Evolutionary conservation across 768 basidiomycete genomes (phyloP), one percentile per base, ranked within the genome.

Genomic region (Pleurotus platypus): DNA sequence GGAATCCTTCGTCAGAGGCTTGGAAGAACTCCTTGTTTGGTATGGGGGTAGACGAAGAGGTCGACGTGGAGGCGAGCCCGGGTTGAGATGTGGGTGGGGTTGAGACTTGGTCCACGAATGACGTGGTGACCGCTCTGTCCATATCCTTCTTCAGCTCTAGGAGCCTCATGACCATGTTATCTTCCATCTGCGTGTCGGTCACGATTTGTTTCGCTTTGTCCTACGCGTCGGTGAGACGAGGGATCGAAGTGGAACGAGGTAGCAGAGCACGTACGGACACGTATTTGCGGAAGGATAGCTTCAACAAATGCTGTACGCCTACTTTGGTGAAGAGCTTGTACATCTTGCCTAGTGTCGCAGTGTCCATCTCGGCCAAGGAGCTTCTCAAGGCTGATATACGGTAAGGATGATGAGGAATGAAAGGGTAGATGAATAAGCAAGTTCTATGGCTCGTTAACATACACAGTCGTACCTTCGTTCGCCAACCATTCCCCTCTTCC

Each of bases 81-180:
- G 30, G 60, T 20, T 38, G 47, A 45, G 24, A 58, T 27, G 22
- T 63, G 59, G 7, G 63, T 40, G 0, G 61, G 64, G 30, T 30
- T 13, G 62, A 46, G 62, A 67, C 62, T 48, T 79, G 78, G 50
- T 77, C 71, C 15, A 78, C 63, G 68, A 92, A 92, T 39, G 83
- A 77, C 0, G 69, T 67, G 4, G 64, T 63, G 38, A 87, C 75
- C 4, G 82, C 70, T 0, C 67, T 65, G 61, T 89, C 82, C 2
- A 80, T 78, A 37, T 82, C 76, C 5, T 75, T 65, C 64, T 89
- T 91, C 72, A 90, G 83, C 7, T 80, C 72, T 37, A 94, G 78
- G 0, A 95, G 79, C 16, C 79, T 75, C 16, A 82, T 75, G 3
- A 95, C 86, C 91, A 95, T 94, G 16, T 80, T 75, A 9, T 90